phyloP scores from a whole-genome alignment of 306 rosid genomes.

The Benincasa hispida region DNA sequence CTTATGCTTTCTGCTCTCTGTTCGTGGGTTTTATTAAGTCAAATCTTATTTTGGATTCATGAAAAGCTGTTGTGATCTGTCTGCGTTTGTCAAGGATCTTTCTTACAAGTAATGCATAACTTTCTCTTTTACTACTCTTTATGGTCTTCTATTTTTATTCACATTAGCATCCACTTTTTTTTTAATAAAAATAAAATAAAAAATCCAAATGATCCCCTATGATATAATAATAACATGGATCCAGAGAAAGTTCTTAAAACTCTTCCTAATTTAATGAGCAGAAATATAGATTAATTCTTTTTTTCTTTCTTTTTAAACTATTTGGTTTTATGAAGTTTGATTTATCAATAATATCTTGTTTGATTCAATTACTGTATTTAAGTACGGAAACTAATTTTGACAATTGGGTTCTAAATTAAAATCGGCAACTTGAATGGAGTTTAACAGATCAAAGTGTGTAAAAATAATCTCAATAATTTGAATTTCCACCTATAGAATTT shows the following conservation, averaged over 20 bases:
- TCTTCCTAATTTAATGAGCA: not conserved
- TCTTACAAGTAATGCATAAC: slow-evolving; percentile 1
- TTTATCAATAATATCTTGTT: not conserved
- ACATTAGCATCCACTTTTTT: not conserved
- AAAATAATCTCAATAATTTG: no score
- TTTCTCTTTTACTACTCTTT: not conserved
- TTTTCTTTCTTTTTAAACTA: not conserved
- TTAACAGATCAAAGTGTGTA: no score
- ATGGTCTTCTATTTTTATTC: not conserved
- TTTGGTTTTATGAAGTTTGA: not conserved
- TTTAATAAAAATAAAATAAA: no score
- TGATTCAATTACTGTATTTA: not conserved
- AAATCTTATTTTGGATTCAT: slow-evolving; percentile 1
- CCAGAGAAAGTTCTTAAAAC: no score
- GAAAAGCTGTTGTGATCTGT: not conserved
- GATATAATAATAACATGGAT: not conserved
- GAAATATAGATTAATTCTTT: not conserved
- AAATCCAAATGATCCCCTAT: not conserved
- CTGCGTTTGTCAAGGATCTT: slow-evolving; percentile 4
- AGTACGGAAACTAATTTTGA: not conserved
- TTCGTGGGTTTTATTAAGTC: not conserved
- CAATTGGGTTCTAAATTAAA: no score
- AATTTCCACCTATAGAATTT: no score
- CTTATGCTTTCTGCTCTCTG: not conserved
- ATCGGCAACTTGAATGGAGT: no score